These are phyloP conservation scores for Annona cherimola DNA, from an alignment of 164 flowering plant genomes.

Conservation along the genomic window DNA sequence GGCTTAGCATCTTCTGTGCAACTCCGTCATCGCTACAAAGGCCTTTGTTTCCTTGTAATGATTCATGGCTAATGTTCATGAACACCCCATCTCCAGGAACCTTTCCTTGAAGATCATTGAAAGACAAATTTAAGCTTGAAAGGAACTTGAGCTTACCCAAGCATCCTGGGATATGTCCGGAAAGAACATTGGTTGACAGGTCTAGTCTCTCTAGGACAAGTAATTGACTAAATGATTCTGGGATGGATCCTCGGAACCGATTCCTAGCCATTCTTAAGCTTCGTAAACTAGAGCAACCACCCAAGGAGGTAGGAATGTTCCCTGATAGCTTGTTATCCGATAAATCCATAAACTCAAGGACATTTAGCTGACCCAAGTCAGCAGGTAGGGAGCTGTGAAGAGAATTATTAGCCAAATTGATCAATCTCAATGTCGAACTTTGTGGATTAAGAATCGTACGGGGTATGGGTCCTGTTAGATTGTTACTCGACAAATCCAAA, in stretches of 20 bases:
- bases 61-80: slow-evolving; percentile 15
- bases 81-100: slow-evolving; percentile 39
- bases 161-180: slow-evolving; percentile 35
- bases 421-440: neutral
- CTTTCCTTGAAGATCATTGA: slow-evolving; percentile 39
- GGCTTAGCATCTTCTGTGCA: too few relatives aligned
- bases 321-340: slow-evolving; percentile 15
- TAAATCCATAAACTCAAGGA: slow-evolving; percentile 14
- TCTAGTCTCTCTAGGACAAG: slow-evolving; percentile 35
- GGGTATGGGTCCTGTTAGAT: slow-evolving; percentile 24
- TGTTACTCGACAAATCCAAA: slow-evolving; percentile 18
- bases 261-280: slow-evolving; percentile 9
- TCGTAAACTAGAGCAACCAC: slow-evolving; percentile 8
- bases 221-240: slow-evolving; percentile 14
- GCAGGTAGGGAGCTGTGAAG: slow-evolving; percentile 18
- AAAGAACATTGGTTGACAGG: slow-evolving; percentile 44
- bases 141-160: slow-evolving; percentile 23
- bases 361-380: neutral
- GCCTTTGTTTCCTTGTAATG: slow-evolving; percentile 31
- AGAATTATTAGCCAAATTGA: slow-evolving; percentile 5
- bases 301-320: neutral
- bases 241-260: slow-evolving; percentile 1
- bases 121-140: slow-evolving; percentile 35
- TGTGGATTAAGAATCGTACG: slow-evolving; percentile 7
- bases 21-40: too few relatives aligned